These are phyloP conservation scores for Aspergillus ostianus DNA, from an alignment of 495 filamentous ascomycete genomes.

Conservation along the genomic window DNA sequence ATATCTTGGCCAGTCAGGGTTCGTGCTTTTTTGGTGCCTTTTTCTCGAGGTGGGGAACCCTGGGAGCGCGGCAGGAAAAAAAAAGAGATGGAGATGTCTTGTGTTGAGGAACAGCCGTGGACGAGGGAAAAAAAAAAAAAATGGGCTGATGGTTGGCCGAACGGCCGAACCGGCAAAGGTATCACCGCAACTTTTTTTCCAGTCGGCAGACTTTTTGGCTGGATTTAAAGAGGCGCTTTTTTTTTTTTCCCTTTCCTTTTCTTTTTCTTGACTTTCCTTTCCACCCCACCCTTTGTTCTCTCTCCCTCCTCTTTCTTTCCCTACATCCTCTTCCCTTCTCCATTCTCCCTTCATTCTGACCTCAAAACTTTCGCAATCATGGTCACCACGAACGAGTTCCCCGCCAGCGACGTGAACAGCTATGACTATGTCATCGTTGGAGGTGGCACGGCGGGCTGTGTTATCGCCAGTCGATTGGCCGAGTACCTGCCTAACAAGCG, in stretches of 20 bases:
- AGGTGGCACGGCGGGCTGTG: slow-evolving; percentile 84
- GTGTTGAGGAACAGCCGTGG: not conserved
- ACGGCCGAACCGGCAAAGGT: slow-evolving; percentile 1
- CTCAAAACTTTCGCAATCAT: slow-evolving; percentile 32
- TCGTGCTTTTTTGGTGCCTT: not conserved
- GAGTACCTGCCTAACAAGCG: slow-evolving; percentile 65
- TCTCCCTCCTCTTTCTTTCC: not conserved
- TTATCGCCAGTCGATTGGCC: slow-evolving; percentile 70
- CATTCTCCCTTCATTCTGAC: slow-evolving; percentile 4
- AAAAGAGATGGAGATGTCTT: slow-evolving; percentile 2
- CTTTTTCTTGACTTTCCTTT: not conserved
- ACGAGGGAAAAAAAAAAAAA: slow-evolving; percentile 12
- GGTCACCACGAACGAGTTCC: slow-evolving; percentile 60
- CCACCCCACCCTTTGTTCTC: not conserved
- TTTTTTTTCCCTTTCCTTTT: not conserved
- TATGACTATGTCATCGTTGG: slow-evolving; percentile 88
- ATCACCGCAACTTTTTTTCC: slow-evolving; percentile 3
- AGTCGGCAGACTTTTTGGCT: not conserved
- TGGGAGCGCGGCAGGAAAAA: slow-evolving; percentile 2
- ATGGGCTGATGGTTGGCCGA: slow-evolving; percentile 8
- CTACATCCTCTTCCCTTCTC: slow-evolving; percentile 8
- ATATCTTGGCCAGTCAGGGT: not conserved
- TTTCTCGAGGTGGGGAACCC: not conserved
- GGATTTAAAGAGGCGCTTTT: not conserved
- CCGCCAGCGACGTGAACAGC: slow-evolving; percentile 57